These are phyloP conservation scores for Neurospora sp. DNA, from an alignment of 2,329 filamentous ascomycete species.

Conservation along the genomic window DNA sequence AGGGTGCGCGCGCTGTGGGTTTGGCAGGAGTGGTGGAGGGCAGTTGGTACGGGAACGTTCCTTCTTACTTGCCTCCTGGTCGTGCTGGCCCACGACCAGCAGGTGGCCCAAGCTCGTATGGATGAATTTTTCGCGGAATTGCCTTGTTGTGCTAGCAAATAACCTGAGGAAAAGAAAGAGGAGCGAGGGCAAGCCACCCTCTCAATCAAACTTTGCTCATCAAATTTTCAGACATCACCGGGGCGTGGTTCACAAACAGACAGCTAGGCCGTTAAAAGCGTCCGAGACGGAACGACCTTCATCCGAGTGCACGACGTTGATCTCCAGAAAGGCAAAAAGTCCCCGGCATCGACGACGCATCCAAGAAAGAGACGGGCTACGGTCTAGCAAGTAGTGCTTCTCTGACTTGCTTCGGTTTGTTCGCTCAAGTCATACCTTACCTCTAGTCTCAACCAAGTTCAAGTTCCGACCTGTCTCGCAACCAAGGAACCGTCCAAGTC, in stretches of 20 bases:
- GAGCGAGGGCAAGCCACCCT: not conserved
- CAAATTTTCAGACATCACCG: not conserved
- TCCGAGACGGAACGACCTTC: not conserved
- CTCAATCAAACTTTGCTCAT: not conserved
- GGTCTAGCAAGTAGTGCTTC: not conserved
- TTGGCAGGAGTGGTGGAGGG: not conserved
- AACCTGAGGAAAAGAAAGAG: not conserved
- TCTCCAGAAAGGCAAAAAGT: not conserved
- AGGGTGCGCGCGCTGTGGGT: not conserved
- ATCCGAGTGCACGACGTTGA: not conserved
- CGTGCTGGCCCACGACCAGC: not conserved
- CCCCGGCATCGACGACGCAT: not conserved
- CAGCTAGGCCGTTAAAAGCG: not conserved
- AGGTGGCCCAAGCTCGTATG: not conserved
- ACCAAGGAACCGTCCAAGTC: not conserved
- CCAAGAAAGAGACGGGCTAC: not conserved
- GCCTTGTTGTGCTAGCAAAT: not conserved
- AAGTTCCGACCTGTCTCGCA: not conserved
- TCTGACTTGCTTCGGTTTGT: not conserved
- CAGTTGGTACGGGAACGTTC: not conserved
- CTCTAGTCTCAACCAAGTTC: not conserved
- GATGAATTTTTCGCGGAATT: not conserved
- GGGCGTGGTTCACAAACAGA: not conserved
- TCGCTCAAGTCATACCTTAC: not conserved
- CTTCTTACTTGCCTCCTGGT: not conserved